A percentile compares a stretch with the other conserved stretches of the same genome.
Conservation (phyloP, 257 asterid species). For the Ballota nigra region DNA sequence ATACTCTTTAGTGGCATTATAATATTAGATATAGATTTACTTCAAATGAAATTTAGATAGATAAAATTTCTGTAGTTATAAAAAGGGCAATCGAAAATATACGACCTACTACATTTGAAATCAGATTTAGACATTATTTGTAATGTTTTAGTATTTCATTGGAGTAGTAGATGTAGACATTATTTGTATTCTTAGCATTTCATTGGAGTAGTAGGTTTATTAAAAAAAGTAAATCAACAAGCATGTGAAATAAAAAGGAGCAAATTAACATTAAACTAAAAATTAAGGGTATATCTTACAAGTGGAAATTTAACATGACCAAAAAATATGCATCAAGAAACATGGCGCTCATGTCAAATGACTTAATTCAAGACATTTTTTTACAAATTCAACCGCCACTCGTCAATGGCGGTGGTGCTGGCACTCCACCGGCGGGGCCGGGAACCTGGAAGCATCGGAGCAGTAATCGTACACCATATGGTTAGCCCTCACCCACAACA, state of each 20-base stretch:
- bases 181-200: too few relatives aligned
- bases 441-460: constrained; percentile 61
- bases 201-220: too few relatives aligned
- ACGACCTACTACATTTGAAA: too few relatives aligned
- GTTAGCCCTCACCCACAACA: constrained; percentile 77
- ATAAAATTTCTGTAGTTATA: too few relatives aligned
- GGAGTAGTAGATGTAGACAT: too few relatives aligned
- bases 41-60: too few relatives aligned
- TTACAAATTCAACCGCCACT: not conserved
- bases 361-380: constrained; percentile 16
- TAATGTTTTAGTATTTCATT: too few relatives aligned
- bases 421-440: constrained; percentile 66
- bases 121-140: too few relatives aligned
- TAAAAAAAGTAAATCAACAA: too few relatives aligned
- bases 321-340: constrained; percentile 17
- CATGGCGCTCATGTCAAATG: constrained; percentile 35
- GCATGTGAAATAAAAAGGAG: not conserved
- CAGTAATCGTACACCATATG: constrained; percentile 86
- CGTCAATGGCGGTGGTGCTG: constrained; percentile 62
- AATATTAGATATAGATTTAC: too few relatives aligned
- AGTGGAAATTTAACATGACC: not conserved
- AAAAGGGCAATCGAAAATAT: too few relatives aligned
- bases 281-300: constrained; percentile 25
- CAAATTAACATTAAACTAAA: constrained; percentile 2
- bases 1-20: too few relatives aligned